Evolutionary conservation across 2,329 filamentous ascomycete species (phyloP).

Genomic region (Sodiomyces alkalinus): DNA sequence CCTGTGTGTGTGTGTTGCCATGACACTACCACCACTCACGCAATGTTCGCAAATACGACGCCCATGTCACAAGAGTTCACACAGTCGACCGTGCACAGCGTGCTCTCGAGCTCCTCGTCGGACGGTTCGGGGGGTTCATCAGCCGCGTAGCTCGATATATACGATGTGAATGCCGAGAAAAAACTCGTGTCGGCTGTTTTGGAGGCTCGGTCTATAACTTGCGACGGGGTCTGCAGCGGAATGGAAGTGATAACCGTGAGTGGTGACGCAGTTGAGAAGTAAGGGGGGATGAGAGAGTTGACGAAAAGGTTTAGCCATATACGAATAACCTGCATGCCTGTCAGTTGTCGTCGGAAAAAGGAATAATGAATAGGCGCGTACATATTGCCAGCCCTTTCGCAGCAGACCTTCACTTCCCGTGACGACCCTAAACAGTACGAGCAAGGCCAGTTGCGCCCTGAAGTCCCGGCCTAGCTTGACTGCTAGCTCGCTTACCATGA

Average conservation of each 20-base stretch:
- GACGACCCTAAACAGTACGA: constrained; percentile 89
- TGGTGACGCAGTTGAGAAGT: constrained; percentile 48
- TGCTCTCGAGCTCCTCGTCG: constrained; percentile 92
- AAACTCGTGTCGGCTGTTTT: constrained; percentile 69
- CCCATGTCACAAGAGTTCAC: constrained; percentile 79
- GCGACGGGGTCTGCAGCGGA: constrained; percentile 77
- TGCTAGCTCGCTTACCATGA: constrained; percentile 97
- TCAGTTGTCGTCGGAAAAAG: constrained; percentile 12
- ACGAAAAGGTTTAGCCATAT: constrained; percentile 94
- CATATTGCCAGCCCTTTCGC: constrained; percentile 59
- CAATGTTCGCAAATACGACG: constrained; percentile 69
- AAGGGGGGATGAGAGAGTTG: constrained; percentile 80
- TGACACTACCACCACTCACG: constrained; percentile 46
- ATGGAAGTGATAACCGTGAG: constrained; percentile 63
- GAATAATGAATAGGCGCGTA: constrained; percentile 12
- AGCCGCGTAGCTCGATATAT: constrained; percentile 96
- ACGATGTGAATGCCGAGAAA: constrained; percentile 88
- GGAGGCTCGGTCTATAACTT: constrained; percentile 77
- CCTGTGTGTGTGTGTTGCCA: too few species aligned
- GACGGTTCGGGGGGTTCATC: constrained; percentile 96
- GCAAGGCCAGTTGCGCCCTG: constrained; percentile 80
- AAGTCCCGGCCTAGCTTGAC: constrained; percentile 92
- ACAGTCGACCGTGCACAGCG: constrained; percentile 85
- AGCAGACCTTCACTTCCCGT: constrained; percentile 71
- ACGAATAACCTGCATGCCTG: constrained; percentile 53